A percentile compares a stretch with the other conserved stretches of the same genome.
Conservation (phyloP, 208 protist genomes). For the Wallacemonas sp. region DNA sequence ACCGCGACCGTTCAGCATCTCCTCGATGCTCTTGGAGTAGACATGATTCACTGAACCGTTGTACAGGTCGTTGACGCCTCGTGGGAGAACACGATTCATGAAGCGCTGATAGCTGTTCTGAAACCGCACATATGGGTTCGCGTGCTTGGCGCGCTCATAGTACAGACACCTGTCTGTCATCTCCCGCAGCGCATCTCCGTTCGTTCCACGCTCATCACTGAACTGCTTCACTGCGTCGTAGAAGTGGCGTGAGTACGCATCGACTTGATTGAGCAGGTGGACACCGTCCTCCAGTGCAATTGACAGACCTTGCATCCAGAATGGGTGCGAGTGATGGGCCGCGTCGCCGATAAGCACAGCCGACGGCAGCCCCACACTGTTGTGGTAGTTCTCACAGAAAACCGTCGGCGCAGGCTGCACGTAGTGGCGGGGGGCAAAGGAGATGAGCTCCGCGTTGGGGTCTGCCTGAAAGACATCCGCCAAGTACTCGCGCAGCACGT, state of each 20-base stretch:
- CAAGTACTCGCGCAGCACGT: conserved; percentile 40
- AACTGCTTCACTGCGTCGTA: conserved; percentile 88
- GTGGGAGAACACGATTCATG: conserved; percentile 65
- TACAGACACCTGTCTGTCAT: conserved; percentile 85
- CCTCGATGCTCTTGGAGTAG: conserved; percentile 81
- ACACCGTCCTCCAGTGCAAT: conserved; percentile 80
- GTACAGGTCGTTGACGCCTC: conserved; percentile 68
- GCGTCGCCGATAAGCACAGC: conserved; percentile 83
- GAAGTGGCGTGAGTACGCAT: conserved; percentile 81
- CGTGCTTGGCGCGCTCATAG: conserved; percentile 82
- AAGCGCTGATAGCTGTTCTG: conserved; percentile 77
- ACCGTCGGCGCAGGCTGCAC: conserved; percentile 62
- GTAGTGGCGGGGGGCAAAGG: conserved; percentile 20
- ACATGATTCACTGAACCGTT: conserved; percentile 79
- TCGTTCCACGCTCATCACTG: conserved; percentile 81
- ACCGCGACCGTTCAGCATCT: conserved; percentile 86
- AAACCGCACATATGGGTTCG: conserved; percentile 69
- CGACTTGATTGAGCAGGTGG: conserved; percentile 79
- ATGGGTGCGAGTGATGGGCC: conserved; percentile 79
- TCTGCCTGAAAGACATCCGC: conserved; percentile 26
- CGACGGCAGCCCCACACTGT: conserved; percentile 82
- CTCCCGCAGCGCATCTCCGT: conserved; percentile 78
- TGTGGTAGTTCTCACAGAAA: conserved; percentile 86
- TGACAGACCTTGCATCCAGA: conserved; percentile 85
- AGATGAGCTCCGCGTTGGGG: conserved; percentile 16